phyloP scores from a whole-genome alignment of 1,139 yeast genomes.

The Starmera stellimalicola region DNA sequence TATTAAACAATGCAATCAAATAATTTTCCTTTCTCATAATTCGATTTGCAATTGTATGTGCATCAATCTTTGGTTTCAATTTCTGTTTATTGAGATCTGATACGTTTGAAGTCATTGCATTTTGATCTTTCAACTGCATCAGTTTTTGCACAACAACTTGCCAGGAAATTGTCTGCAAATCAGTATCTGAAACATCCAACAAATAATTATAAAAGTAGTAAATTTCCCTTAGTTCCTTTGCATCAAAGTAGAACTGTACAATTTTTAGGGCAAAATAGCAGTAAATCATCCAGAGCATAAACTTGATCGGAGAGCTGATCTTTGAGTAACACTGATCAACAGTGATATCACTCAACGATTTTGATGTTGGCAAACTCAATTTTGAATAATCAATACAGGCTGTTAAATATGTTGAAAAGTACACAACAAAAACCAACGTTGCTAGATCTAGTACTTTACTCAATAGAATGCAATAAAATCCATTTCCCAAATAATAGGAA shows the following conservation, averaged over 20 bases:
- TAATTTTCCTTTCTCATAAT: slow-evolving; percentile 94
- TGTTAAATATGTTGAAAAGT: slow-evolving; percentile 69
- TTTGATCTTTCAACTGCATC: slow-evolving; percentile 67
- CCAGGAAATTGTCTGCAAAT: slow-evolving; percentile 92
- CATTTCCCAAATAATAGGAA: slow-evolving; percentile 77
- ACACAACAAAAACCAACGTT: slow-evolving; percentile 69
- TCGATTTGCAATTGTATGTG: slow-evolving; percentile 91
- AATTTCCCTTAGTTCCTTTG: slow-evolving; percentile 25
- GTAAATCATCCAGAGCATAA: slow-evolving; percentile 54
- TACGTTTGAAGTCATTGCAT: slow-evolving; percentile 43
- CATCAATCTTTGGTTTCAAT: slow-evolving; percentile 69
- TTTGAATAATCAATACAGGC: slow-evolving; percentile 70
- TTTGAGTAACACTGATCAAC: slow-evolving; percentile 52
- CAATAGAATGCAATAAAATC: slow-evolving; percentile 66
- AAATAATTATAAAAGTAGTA: slow-evolving; percentile 37
- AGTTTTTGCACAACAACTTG: slow-evolving; percentile 74
- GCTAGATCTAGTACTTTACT: slow-evolving; percentile 56
- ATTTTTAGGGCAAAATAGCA: slow-evolving; percentile 46
- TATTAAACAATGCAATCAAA: slow-evolving; percentile 80
- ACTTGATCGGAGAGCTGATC: slow-evolving; percentile 35
- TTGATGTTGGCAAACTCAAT: slow-evolving; percentile 22
- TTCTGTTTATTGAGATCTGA: slow-evolving; percentile 43
- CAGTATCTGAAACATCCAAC: slow-evolving; percentile 65
- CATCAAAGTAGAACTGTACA: slow-evolving; percentile 47
- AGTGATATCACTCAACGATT: slow-evolving; percentile 35